Conservation (phyloP, 2,329 filamentous ascomycete species). For the Pseudogymnoascus sp. region DNA sequence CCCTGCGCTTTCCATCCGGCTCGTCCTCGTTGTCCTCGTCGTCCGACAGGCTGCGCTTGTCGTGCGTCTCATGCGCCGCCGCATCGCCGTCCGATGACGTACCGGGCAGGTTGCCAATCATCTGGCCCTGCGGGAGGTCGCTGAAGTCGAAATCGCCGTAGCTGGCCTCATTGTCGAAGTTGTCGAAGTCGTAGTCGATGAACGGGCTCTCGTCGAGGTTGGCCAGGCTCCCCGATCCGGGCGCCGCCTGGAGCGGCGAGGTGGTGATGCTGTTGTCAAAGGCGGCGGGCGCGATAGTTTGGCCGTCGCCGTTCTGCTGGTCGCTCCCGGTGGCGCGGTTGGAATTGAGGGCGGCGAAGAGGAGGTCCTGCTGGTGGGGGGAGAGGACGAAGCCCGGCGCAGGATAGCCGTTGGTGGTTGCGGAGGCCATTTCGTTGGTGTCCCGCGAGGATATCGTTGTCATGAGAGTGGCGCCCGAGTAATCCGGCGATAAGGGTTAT, state of each 20-base stretch:
- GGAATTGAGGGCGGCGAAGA: constrained; percentile 68
- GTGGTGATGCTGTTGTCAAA: constrained; percentile 31
- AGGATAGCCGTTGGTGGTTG: constrained; percentile 14
- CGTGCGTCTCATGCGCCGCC: constrained; percentile 42
- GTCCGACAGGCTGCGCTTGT: constrained; percentile 67
- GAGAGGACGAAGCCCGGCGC: constrained; percentile 61
- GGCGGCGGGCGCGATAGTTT: constrained; percentile 18
- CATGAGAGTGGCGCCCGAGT: not conserved
- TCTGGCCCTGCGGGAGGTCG: constrained; percentile 48
- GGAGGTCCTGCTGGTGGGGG: constrained; percentile 65
- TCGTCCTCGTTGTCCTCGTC: constrained; percentile 58
- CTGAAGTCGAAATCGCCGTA: constrained; percentile 57
- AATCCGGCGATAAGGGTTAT: too few relatives aligned
- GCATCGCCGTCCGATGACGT: constrained; percentile 32
- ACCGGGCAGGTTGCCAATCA: constrained; percentile 70
- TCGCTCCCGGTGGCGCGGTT: constrained; percentile 42
- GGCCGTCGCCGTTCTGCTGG: constrained; percentile 20
- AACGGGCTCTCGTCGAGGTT: constrained; percentile 69
- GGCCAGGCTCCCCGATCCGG: constrained; percentile 37
- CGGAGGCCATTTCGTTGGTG: constrained; percentile 10
- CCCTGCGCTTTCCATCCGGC: constrained; percentile 65
- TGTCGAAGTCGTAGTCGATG: constrained; percentile 66
- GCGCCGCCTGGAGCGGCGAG: constrained; percentile 37
- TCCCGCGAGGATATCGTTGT: not conserved
- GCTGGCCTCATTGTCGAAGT: constrained; percentile 63